These are phyloP conservation scores for Phytophthora sansomeana DNA, from an alignment of 352 stramenopile species.

Conservation along the genomic window DNA sequence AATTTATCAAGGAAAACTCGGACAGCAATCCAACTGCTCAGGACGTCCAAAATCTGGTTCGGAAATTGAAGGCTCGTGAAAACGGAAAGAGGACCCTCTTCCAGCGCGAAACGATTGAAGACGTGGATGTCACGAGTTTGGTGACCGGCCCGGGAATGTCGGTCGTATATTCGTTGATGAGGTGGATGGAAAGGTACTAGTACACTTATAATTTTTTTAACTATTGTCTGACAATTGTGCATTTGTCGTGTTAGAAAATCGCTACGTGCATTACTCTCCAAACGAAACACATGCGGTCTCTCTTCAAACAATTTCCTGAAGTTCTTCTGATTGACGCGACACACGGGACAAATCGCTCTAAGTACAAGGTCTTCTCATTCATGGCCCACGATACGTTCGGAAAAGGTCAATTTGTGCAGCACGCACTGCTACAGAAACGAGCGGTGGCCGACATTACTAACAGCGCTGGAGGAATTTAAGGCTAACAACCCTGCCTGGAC, in stretches of 20 bases:
- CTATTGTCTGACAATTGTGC: too few relatives aligned
- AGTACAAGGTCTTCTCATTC: conserved; percentile 39
- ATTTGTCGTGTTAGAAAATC: too few relatives aligned
- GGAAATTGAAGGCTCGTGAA: conserved; percentile 10
- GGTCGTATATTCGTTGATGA: conserved; percentile 8
- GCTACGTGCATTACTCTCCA: conserved; percentile 32
- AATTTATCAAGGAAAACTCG: too few relatives aligned
- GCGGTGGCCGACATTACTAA: conserved; percentile 9
- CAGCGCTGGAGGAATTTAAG: conserved; percentile 24
- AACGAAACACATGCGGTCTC: conserved; percentile 19
- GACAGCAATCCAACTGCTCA: neutral
- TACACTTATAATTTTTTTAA: too few relatives aligned
- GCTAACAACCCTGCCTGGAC: conserved; percentile 22
- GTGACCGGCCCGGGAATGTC: neutral
- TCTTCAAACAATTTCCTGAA: conserved; percentile 24
- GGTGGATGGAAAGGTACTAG: neutral
- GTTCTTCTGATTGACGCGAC: conserved; percentile 33
- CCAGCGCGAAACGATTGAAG: conserved; percentile 1
- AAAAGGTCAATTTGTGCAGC: conserved; percentile 35
- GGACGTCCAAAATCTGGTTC: conserved; percentile 15
- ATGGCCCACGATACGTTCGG: conserved; percentile 27
- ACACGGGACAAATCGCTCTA: conserved; percentile 24
- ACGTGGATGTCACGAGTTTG: conserved; percentile 10
- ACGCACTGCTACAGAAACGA: conserved; percentile 33
- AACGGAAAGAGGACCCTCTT: neutral